Conservation (phyloP, 768 basidiomycete species). For the Amyloporia xantha region DNA sequence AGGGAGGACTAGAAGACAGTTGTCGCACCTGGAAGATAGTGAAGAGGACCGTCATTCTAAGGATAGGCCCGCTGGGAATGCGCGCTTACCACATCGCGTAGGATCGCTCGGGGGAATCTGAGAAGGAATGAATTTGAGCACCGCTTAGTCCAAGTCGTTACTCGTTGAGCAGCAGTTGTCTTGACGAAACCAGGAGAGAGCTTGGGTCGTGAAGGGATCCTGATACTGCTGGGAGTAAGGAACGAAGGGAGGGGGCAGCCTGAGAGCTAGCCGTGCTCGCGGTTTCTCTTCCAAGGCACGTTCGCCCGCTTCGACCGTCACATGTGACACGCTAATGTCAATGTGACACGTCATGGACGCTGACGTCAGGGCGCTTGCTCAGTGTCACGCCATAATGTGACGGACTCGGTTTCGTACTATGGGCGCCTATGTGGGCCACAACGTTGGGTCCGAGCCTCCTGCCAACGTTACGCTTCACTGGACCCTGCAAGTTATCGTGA, state of each 20-base stretch:
- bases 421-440: too few relatives aligned
- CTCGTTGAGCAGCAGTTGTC: constrained; percentile 4
- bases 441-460: too few relatives aligned
- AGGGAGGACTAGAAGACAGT: constrained; percentile 68
- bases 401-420: too few relatives aligned
- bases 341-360: too few relatives aligned
- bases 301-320: constrained; percentile 15
- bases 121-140: not conserved
- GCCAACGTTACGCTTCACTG: too few relatives aligned
- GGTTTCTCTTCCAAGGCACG: constrained; percentile 17
- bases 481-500: too few relatives aligned
- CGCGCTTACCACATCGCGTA: constrained; percentile 21
- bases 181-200: constrained; percentile 4
- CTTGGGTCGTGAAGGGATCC: not conserved
- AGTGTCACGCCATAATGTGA: too few relatives aligned
- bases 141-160: not conserved
- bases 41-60: too few relatives aligned
- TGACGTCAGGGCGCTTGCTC: too few relatives aligned
- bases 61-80: not conserved
- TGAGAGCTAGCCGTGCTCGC: constrained; percentile 10
- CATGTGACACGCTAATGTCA: constrained; percentile 8
- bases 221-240: constrained; percentile 12
- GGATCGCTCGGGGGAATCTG: constrained; percentile 4
- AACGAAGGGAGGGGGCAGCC: constrained; percentile 9
- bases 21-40: constrained; percentile 72